phyloP scores from a whole-genome alignment of 352 stramenopile species.

The Plasmopara muralis region DNA sequence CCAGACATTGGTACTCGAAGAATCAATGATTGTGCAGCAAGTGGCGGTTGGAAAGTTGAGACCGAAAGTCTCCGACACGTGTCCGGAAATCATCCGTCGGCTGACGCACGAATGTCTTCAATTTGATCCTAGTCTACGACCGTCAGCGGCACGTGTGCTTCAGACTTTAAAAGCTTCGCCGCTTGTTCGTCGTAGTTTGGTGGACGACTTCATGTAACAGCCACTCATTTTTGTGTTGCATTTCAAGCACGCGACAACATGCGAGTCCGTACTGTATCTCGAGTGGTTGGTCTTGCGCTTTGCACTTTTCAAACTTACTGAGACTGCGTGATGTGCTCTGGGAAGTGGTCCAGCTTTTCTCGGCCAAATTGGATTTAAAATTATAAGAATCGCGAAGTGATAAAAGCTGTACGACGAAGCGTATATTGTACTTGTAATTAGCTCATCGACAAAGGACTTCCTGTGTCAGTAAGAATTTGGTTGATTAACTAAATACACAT shows the following conservation, averaged over 20 bases:
- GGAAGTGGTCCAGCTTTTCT: too few relatives aligned
- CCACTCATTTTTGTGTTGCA: conserved; percentile 9
- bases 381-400: too few relatives aligned
- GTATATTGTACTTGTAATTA: too few relatives aligned
- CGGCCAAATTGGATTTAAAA: too few relatives aligned
- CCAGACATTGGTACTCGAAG: conserved; percentile 52
- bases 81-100: conserved; percentile 69
- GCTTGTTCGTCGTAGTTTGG: conserved; percentile 42
- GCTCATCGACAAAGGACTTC: too few relatives aligned
- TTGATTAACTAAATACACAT: too few relatives aligned
- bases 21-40: conserved; percentile 76
- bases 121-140: conserved; percentile 64
- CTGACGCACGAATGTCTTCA: conserved; percentile 77
- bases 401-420: too few relatives aligned
- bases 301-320: too few relatives aligned
- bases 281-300: conserved; percentile 3
- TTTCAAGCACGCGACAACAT: conserved; percentile 19
- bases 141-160: conserved; percentile 59
- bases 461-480: too few relatives aligned
- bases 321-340: too few relatives aligned
- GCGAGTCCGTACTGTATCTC: conserved; percentile 24
- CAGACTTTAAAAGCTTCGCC: conserved; percentile 65
- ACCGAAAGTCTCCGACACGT: conserved; percentile 69
- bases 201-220: conserved; percentile 25
- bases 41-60: conserved; percentile 72